phyloP scores from a whole-genome alignment of 305 asterid genomes.

The Lippia alba region DNA sequence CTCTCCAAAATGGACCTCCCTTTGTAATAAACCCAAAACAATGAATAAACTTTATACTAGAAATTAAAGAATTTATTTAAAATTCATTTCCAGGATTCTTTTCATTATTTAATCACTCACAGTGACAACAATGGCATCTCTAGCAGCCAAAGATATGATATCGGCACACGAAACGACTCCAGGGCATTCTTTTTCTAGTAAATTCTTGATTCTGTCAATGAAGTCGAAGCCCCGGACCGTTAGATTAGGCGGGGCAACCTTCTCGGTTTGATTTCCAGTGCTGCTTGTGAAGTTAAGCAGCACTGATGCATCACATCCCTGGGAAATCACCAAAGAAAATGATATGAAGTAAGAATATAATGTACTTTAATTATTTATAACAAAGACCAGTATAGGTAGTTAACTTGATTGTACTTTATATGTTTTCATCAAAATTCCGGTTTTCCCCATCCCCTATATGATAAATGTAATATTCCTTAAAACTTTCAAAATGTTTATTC shows the following conservation, averaged over 20 bases:
- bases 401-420: no score
- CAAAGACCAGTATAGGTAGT: no score
- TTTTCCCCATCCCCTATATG: no score
- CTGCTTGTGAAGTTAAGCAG: constrained; percentile 61
- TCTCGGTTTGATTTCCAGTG: constrained; percentile 70
- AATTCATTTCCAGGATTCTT: not conserved
- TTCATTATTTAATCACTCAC: constrained; percentile 40
- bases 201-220: constrained; percentile 60
- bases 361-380: no score
- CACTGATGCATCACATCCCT: constrained; percentile 85
- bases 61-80: not conserved
- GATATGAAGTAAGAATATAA: not conserved
- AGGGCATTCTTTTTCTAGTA: constrained; percentile 70
- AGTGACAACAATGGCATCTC: constrained; percentile 67
- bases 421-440: no score
- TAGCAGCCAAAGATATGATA: constrained; percentile 58
- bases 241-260: constrained; percentile 55
- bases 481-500: no score
- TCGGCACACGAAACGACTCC: constrained; percentile 80
- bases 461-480: no score
- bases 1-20: constrained; percentile 89
- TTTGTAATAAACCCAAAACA: constrained; percentile 17
- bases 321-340: not conserved
- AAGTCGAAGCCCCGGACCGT: constrained; percentile 66
- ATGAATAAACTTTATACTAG: not conserved